Conservation (phyloP, 345 rosid genomes). For the Salix brachista region DNA sequence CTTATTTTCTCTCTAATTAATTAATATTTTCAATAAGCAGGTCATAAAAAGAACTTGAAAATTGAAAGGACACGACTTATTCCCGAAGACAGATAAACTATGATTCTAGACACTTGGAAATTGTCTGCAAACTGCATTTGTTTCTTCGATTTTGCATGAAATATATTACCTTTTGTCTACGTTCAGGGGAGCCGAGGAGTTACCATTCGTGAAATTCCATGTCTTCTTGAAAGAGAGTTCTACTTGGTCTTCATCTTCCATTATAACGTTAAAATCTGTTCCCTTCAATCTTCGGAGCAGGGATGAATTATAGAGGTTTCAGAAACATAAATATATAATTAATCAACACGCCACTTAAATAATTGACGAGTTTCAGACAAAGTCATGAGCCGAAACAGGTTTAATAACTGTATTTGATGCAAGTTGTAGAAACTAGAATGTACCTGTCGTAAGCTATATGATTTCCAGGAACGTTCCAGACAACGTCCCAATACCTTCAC, state of each 20-base stretch:
- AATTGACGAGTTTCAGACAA: not conserved
- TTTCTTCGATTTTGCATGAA: not conserved
- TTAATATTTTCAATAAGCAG: no score
- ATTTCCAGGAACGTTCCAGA: conserved; percentile 54
- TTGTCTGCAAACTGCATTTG: not conserved
- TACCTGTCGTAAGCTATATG: conserved; percentile 29
- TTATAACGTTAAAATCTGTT: conserved; percentile 42
- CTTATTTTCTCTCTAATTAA: no score
- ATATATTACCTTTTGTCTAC: conserved; percentile 63
- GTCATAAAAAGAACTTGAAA: no score
- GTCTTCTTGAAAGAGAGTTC: conserved; percentile 64
- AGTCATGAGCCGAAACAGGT: no score
- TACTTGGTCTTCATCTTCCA: conserved; percentile 44
- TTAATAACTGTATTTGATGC: not conserved
- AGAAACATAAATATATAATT: not conserved
- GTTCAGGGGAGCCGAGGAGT: conserved; percentile 49
- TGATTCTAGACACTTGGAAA: not conserved
- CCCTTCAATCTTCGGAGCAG: conserved; percentile 43
- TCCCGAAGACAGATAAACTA: no score
- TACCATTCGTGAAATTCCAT: conserved; percentile 36
- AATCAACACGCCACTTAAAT: no score
- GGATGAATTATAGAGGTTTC: not conserved
- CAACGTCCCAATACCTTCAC: conserved; percentile 81
- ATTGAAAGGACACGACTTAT: no score
- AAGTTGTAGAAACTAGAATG: conserved; percentile 8